A percentile compares a stretch with the other conserved stretches of the same genome.
Evolutionary conservation across 192 early-diverging fungal genomes (phyloP).

Genomic region (Rhizoclosmatium globosum): DNA sequence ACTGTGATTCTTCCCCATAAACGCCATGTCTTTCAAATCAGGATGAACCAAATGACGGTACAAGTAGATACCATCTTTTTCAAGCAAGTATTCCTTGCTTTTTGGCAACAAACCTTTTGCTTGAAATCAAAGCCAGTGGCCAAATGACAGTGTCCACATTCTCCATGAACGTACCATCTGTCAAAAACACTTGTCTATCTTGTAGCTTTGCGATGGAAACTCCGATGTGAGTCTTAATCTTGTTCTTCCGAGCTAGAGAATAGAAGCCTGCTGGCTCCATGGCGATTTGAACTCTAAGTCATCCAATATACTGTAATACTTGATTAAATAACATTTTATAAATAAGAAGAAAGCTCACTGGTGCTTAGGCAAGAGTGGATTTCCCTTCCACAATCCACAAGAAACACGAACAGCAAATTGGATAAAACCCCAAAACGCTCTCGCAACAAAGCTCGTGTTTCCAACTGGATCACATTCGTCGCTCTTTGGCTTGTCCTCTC

Average conservation of each 20-base stretch:
- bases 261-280: neutral
- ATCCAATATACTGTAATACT: neutral
- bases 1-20: neutral
- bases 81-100: neutral
- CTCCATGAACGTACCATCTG: neutral
- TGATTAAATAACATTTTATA: neutral
- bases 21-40: neutral
- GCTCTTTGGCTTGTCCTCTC: too few species aligned
- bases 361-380: neutral
- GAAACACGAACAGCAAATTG: too few species aligned
- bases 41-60: neutral
- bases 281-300: neutral
- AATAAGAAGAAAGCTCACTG: neutral
- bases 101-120: neutral
- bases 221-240: neutral
- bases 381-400: too few species aligned
- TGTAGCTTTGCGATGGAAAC: neutral
- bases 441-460: too few species aligned
- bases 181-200: neutral
- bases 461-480: too few species aligned
- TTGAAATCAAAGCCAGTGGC: constrained; percentile 4
- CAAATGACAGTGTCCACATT: constrained; percentile 1
- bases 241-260: neutral
- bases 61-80: constrained; percentile 9
- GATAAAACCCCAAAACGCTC: too few species aligned